Base-by-base conservation (phyloP, 2,329 filamentous ascomycete genomes). In the Aspergillus novofumigatus region DNA sequence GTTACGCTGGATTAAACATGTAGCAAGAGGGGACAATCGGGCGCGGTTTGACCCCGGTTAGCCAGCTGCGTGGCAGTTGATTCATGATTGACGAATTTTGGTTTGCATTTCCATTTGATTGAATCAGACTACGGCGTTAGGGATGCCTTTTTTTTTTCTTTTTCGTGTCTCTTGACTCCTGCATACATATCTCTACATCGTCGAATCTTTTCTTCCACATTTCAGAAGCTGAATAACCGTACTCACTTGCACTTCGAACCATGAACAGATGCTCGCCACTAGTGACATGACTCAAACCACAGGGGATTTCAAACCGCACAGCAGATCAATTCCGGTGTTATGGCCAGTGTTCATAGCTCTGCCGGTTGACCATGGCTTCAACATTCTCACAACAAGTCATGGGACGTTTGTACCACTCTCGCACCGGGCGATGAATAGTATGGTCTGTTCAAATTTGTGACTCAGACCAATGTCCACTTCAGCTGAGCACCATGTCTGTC, bases 41-140 rank as follows among this genome's bases (percentile, higher is more conserved):
- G 42, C 8, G 20, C 3, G 20, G 10, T 21, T 45, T 23, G 20
- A n/a, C 17, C 23, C 44, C 44, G 38, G 9, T 42, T 47, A 35
- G 23, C 42, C 42, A 20, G 20, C 53, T 51, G 53, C 35, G 20
- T 44, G 49, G 49, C 32, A 51, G 55, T 47, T 54, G 32, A 25
- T 48, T 56, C 53, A 65, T 55, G 58, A 62, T 58, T 60, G 54
- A 64, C 55, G 55, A 63, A 56, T 49, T 45, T 25, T 51, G 32
- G 28, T 51, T 55, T 48, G n/a, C 28, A 21, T 54, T n/a, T 58
- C 35, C 48, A 44, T 23, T 57, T 32, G 49, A 53, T 45, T 41
- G 55, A 23, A 26, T 47, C 54, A 57, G 57, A 51, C 52, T 53
- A 49, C 53, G 63, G 65, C 65, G 65, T 67, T 67, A 51, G 62